Base-by-base conservation (phyloP, 495 filamentous ascomycete species). In the Aeminium ludgeri region DNA sequence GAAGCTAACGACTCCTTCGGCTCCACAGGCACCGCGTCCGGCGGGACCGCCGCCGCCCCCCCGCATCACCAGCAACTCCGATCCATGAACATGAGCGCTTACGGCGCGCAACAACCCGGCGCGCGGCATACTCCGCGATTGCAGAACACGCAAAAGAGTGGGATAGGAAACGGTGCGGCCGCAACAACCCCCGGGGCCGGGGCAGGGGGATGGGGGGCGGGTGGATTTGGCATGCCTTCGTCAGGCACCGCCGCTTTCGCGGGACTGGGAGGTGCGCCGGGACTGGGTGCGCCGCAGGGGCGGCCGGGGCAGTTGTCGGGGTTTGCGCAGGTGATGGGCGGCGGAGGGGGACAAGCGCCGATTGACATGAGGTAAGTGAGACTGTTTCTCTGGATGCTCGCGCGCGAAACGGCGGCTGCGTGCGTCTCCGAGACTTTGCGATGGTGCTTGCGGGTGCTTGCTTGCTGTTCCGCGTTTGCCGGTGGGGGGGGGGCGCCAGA, bases 321-420 rank as follows among this genome's bases (percentile, higher is more conserved):
- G 33, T 51, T 51, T 37, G 48, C 48, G 39, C 48, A 51, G 43
- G 48, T 51, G 2, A 46, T 51, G 43, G 48, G 48, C 11, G 48
- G 48, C 40, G 48, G 44, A n/a, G 20, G 38, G 10, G 31, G 38
- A 15, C 33, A 40, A 30, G 48, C 38, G 16, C 43, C 38, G 29
- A 46, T 51, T 32, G 48, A 51, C 43, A 51, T 51, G 48, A 51
- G 48, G 48, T 51, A 44, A 51, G 48, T 27, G 37, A 6, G 12
- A 15, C 4, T 39, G 20, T 39, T 39, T 39, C 13, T 19, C 30
- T 29, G 20, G 19, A 23, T 18, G 15, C 19, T n/a, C n/a, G n/a
- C n/a, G n/a, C n/a, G n/a, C n/a, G n/a, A n/a, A 13, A 15, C 10
- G 34, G 15, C 34, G 34, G 34, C 6, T 16, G 31, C 17, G n/a